phyloP scores from a whole-genome alignment of 2,329 filamentous ascomycete species.

The Polychaeton citri region DNA sequence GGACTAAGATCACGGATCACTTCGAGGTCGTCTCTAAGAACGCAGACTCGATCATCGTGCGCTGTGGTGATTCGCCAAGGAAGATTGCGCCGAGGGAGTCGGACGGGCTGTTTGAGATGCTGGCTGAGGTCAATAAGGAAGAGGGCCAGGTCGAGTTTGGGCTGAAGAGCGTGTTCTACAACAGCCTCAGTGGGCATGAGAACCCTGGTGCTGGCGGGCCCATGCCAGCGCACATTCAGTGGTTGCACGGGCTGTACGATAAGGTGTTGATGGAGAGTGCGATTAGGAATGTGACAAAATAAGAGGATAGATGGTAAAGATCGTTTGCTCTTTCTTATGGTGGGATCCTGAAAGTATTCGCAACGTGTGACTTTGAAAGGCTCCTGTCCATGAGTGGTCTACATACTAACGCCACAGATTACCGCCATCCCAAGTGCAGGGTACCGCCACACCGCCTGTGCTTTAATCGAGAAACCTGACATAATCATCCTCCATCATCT shows the following conservation, averaged over 20 bases:
- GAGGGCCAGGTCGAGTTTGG: constrained; percentile 48
- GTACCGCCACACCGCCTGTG: too few relatives aligned
- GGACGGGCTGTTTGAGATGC: constrained; percentile 56
- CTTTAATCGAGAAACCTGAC: too few relatives aligned
- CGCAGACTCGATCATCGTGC: constrained; percentile 45
- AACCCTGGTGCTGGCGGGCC: constrained; percentile 21
- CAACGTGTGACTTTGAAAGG: neutral
- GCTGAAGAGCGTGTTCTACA: constrained; percentile 52
- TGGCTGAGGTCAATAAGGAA: constrained; percentile 45
- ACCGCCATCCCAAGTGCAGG: too few relatives aligned
- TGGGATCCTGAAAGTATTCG: neutral
- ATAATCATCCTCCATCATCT: too few relatives aligned
- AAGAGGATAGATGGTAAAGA: neutral
- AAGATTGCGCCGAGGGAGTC: constrained; percentile 42
- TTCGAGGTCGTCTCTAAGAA: constrained; percentile 59
- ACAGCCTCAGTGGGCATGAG: constrained; percentile 29
- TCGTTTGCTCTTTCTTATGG: neutral
- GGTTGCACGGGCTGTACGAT: constrained; percentile 42
- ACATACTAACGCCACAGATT: neutral
- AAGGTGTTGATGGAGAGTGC: constrained; percentile 45
- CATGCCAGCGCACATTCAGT: constrained; percentile 35
- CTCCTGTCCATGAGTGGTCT: neutral
- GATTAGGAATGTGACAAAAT: constrained; percentile 24
- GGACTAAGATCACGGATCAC: constrained; percentile 55
- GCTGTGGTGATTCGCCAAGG: constrained; percentile 53